Percentiles rank a stretch among this genome's conserved stretches.
Evolutionary conservation across 2,329 filamentous ascomycete genomes (phyloP).

Genomic region (Pseudogymnoascus sp.): DNA sequence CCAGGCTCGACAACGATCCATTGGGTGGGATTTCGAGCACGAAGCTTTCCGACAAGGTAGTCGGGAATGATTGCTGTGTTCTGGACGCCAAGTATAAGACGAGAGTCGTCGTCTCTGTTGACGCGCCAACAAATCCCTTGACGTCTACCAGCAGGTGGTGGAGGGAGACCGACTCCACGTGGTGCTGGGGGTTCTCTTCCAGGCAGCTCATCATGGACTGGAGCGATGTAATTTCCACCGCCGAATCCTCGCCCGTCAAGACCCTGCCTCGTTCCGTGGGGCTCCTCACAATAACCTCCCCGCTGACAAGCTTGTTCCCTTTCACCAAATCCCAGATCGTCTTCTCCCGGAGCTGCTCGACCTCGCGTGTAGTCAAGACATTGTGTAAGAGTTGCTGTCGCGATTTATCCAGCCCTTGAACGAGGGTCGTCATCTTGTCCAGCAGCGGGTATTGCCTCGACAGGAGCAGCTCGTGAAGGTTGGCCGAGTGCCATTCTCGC

Average conservation of each 20-base stretch:
- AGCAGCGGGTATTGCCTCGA: constrained; percentile 72
- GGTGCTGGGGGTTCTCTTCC: constrained; percentile 65
- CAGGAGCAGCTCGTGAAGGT: constrained; percentile 84
- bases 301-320: constrained; percentile 89
- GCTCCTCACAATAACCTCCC: constrained; percentile 91
- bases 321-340: constrained; percentile 93
- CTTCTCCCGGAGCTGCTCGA: constrained; percentile 70
- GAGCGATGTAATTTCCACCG: constrained; percentile 80
- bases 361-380: constrained; percentile 80
- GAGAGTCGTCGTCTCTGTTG: constrained; percentile 67
- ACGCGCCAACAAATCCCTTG: constrained; percentile 69
- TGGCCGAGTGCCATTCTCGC: constrained; percentile 96
- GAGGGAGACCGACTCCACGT: constrained; percentile 58
- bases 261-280: constrained; percentile 75
- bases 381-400: constrained; percentile 89
- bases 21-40: constrained; percentile 68
- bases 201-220: constrained; percentile 96
- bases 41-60: constrained; percentile 75
- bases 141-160: constrained; percentile 81
- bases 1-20: constrained; percentile 59
- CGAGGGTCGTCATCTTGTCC: constrained; percentile 72
- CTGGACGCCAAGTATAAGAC: constrained; percentile 73
- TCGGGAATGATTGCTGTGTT: constrained; percentile 52
- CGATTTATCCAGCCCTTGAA: constrained; percentile 74
- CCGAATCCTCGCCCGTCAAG: constrained; percentile 85